phyloP scores from a whole-genome alignment of 2,329 filamentous ascomycete genomes.

The Colletotrichum sp. region DNA sequence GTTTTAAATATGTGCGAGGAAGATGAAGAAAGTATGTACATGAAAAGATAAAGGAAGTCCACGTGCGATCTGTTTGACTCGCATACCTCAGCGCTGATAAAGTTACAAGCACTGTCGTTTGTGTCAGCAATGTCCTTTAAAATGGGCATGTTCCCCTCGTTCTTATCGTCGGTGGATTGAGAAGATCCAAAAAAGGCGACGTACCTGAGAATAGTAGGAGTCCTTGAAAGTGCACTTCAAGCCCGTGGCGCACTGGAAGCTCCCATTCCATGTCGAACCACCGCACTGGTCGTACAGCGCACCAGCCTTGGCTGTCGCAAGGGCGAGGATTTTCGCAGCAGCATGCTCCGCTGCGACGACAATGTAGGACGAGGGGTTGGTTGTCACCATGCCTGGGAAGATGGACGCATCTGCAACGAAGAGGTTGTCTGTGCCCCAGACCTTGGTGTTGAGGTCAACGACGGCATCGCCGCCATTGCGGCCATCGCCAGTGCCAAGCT shows the following conservation, averaged over 20 bases:
- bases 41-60: background rate
- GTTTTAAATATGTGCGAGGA: background rate
- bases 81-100: background rate
- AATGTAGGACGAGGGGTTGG: constrained; percentile 71
- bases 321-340: constrained; percentile 31
- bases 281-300: constrained; percentile 24
- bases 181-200: background rate
- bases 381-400: constrained; percentile 71
- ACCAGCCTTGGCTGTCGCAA: constrained; percentile 5
- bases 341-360: constrained; percentile 69
- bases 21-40: background rate
- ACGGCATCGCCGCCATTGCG: constrained; percentile 61
- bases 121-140: background rate
- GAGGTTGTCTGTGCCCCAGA: constrained; percentile 72
- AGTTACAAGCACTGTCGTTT: background rate
- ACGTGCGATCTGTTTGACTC: background rate
- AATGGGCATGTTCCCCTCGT: background rate
- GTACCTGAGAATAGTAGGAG: constrained; percentile 22
- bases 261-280: constrained; percentile 25
- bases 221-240: constrained; percentile 22
- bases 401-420: constrained; percentile 73
- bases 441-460: constrained; percentile 66
- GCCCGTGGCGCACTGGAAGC: constrained; percentile 23
- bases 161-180: rapidly evolving
- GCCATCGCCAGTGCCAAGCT: constrained; percentile 63